phyloP scores from a whole-genome alignment of 805 yeast genomes.

The Candida boleticola region DNA sequence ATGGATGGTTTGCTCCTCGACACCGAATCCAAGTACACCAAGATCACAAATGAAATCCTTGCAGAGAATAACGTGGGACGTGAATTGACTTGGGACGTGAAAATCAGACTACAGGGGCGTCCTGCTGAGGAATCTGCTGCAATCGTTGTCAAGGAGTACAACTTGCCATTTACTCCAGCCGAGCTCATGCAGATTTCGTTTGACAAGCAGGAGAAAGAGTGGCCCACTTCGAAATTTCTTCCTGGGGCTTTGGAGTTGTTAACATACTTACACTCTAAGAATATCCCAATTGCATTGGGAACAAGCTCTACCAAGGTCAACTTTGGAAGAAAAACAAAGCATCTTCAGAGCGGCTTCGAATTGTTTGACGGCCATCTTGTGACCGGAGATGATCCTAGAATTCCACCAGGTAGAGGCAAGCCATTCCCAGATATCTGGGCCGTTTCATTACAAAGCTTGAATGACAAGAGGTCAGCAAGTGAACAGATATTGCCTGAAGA shows the following conservation, averaged over 20 bases:
- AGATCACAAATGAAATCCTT: conserved; percentile 65
- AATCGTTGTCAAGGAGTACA: conserved; percentile 64
- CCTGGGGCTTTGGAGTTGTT: conserved; percentile 85
- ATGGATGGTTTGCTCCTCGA: conserved; percentile 95
- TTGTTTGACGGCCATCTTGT: conserved; percentile 65
- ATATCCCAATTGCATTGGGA: conserved; percentile 84
- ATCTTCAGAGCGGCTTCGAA: conserved; percentile 60
- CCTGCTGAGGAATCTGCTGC: conserved; percentile 79
- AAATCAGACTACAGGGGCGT: conserved; percentile 82
- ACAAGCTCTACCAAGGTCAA: conserved; percentile 72
- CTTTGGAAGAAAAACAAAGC: conserved; percentile 69
- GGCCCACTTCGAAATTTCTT: conserved; percentile 65
- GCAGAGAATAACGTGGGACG: conserved; percentile 65
- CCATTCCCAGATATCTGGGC: conserved; percentile 94
- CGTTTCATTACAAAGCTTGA: conserved; percentile 70
- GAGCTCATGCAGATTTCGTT: conserved; percentile 56
- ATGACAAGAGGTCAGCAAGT: conserved; percentile 43
- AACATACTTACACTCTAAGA: conserved; percentile 44
- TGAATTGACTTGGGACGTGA: conserved; percentile 86
- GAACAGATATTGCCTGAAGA: conserved; percentile 63
- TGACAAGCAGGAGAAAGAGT: conserved; percentile 52
- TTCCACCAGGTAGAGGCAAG: conserved; percentile 85
- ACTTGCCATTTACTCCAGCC: conserved; percentile 62
- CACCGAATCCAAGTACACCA: conserved; percentile 90
- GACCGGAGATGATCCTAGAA: conserved; percentile 85